Evolutionary conservation across 768 basidiomycete genomes (phyloP), one percentile per base, ranked within the genome.

Genomic region (Tylopilus sp.): DNA sequence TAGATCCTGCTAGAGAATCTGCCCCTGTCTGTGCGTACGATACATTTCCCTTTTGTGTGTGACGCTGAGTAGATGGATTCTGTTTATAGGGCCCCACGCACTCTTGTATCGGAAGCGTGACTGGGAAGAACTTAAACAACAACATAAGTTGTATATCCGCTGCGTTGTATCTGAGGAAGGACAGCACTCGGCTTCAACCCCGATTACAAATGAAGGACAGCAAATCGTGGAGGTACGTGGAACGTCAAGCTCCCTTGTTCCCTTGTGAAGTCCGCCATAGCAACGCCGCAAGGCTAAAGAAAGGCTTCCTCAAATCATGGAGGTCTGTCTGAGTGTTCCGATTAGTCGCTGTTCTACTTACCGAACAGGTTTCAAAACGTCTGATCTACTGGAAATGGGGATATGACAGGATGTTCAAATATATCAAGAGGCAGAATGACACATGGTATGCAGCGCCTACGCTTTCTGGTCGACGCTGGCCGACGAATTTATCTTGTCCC

Each of bases 341-440:
- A 13, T 22, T 11, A 17, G 31, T 18, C 12, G 17, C 21, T 12
- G 40, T 51, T 7, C 4, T 18, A 10, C n/a, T 11, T 26, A 8
- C 7, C 15, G 1, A 6, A 17, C 42, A 60, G 64, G 44, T 71
- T 15, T 68, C 63, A 8, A 57, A 57, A 4, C 21, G 40, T 11
- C 36, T 74, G 18, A 23, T 55, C 13, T 7, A 13, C 11, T 74
- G 72, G 73, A 71, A 56, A 55, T 4, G 23, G 20, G 12, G 22
- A 3, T 66, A 69, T 33, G 57, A 57, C 11, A 17, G 2, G 5
- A 40, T 45, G 22, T 40, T 44, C 3, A 46, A 31, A 12, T 23
- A 5, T 0, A n/a, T 52, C 9, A 59, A 59, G 42, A 50, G 18
- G 2, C 4, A 22, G 3, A 64, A 61, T 42, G 22, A 41, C 13